Conservation (phyloP, 1,139 yeast species). For the Meyerozyma sp. region DNA sequence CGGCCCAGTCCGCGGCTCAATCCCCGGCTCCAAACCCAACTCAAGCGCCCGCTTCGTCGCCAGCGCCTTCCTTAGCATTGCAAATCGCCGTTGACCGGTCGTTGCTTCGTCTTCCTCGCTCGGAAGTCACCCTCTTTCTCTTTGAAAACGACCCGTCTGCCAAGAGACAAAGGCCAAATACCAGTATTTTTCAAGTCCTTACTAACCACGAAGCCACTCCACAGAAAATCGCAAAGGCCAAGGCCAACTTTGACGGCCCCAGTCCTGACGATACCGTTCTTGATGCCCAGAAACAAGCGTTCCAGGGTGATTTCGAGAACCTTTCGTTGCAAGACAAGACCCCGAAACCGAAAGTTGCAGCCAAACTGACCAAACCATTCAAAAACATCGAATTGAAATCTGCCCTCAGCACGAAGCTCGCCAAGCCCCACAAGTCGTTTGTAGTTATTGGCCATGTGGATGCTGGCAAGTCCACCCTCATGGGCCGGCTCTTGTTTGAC, state of each 20-base stretch:
- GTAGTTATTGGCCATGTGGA: conserved; percentile 96
- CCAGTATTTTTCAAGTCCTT: conserved; percentile 26
- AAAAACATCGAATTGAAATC: conserved; percentile 32
- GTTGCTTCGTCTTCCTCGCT: background rate
- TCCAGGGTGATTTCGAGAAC: conserved; percentile 34
- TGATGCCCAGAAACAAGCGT: conserved; percentile 55
- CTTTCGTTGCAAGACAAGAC: conserved; percentile 18
- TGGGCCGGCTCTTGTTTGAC: conserved; percentile 85
- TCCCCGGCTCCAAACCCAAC: too few relatives aligned
- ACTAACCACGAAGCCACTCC: conserved; percentile 46
- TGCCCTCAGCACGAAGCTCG: conserved; percentile 32
- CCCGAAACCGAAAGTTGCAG: conserved; percentile 2
- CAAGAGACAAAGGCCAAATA: conserved; percentile 19
- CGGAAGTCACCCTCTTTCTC: background rate
- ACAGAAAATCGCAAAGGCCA: conserved; percentile 39
- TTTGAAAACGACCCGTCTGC: background rate
- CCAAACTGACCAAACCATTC: conserved; percentile 24
- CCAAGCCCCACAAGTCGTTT: conserved; percentile 67
- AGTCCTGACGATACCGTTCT: conserved; percentile 80
- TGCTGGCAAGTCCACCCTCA: conserved; percentile 93
- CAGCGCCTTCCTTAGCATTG: background rate
- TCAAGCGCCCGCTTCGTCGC: background rate
- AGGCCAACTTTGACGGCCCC: conserved; percentile 57
- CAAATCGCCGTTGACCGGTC: background rate
- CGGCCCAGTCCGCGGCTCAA: too few relatives aligned